Percentiles rank a stretch among this genome's conserved stretches.
These are phyloP conservation scores for Adansonia madagascariensis DNA, from an alignment of 441 rosid genomes.

Conservation along the genomic window DNA sequence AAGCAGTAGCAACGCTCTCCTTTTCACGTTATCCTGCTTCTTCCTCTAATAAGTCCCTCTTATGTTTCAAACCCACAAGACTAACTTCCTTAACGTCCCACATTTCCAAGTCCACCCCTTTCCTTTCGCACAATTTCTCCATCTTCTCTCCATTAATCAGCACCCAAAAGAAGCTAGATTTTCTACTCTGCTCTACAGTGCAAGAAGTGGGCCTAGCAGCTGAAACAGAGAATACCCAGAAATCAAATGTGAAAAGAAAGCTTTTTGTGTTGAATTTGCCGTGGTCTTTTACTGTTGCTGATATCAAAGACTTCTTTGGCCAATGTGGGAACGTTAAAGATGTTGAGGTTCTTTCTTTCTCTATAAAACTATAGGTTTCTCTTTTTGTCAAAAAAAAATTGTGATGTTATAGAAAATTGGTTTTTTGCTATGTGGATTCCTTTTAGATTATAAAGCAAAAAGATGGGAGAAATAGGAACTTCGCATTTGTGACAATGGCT, in stretches of 20 bases:
- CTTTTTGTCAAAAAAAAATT: not conserved
- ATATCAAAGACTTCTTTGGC: conserved; percentile 65
- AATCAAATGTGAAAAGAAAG: conserved; percentile 53
- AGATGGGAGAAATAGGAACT: conserved; percentile 66
- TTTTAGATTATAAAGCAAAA: conserved; percentile 66
- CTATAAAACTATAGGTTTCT: not conserved
- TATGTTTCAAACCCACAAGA: conserved; percentile 26
- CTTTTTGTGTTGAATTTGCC: conserved; percentile 77
- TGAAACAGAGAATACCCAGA: conserved; percentile 47
- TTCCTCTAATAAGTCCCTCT: conserved; percentile 22
- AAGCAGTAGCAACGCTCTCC: conserved; percentile 49
- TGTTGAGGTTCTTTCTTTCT: conserved; percentile 60
- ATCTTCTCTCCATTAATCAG: conserved; percentile 27
- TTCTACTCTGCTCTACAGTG: conserved; percentile 46
- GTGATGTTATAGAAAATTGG: conserved; percentile 14
- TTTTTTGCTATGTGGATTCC: conserved; percentile 5
- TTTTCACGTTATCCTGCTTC: conserved; percentile 35
- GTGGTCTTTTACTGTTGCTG: conserved; percentile 64
- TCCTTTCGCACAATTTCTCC: conserved; percentile 34
- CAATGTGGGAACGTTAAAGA: conserved; percentile 70
- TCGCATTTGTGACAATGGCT: conserved; percentile 81
- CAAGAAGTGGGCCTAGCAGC: conserved; percentile 46
- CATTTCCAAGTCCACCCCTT: conserved; percentile 30
- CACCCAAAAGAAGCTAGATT: conserved; percentile 36
- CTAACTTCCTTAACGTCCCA: conserved; percentile 34